A percentile compares a stretch with the other conserved stretches of the same genome.
These are phyloP conservation scores for Aspergillus tamarii DNA, from an alignment of 2,329 filamentous ascomycete genomes.

Conservation along the genomic window DNA sequence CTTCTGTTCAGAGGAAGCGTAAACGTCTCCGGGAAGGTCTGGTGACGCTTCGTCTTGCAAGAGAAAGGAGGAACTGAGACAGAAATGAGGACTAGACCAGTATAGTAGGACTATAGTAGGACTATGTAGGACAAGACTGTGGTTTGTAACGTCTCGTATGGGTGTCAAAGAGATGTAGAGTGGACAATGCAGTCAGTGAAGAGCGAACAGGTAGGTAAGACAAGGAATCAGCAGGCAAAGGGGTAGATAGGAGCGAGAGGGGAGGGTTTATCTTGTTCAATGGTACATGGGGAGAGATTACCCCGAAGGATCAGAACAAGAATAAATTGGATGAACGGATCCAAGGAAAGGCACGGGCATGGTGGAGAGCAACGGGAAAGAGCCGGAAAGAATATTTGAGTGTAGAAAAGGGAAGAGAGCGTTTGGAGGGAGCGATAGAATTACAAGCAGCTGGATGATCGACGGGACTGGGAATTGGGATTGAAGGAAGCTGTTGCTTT, in stretches of 20 bases:
- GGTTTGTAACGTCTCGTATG: not conserved
- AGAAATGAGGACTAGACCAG: not conserved
- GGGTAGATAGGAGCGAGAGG: conserved; percentile 4
- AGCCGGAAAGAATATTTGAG: conserved; percentile 6
- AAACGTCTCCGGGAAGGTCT: not conserved
- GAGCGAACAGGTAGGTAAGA: conserved; percentile 4
- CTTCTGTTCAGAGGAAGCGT: conserved; percentile 1
- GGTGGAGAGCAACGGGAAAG: conserved; percentile 17
- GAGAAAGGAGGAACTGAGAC: not conserved
- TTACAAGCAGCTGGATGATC: conserved; percentile 6
- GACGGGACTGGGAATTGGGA: conserved; percentile 5
- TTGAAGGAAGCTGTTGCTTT: conserved; percentile 1
- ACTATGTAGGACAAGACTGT: not conserved
- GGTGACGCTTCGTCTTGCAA: not conserved
- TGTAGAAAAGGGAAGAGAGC: not conserved
- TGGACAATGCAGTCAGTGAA: not conserved
- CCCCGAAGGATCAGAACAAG: not conserved
- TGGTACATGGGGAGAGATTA: not conserved
- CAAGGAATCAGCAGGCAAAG: not conserved
- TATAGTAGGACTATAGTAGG: conserved; percentile 1
- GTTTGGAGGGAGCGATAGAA: conserved; percentile 2
- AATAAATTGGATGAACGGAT: not conserved
- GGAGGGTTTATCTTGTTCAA: not conserved
- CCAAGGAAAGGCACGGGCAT: conserved; percentile 15
- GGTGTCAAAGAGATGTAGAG: not conserved